Base-by-base conservation (phyloP, 2,329 filamentous ascomycete genomes). In the Cryphonectria nitschkei region DNA sequence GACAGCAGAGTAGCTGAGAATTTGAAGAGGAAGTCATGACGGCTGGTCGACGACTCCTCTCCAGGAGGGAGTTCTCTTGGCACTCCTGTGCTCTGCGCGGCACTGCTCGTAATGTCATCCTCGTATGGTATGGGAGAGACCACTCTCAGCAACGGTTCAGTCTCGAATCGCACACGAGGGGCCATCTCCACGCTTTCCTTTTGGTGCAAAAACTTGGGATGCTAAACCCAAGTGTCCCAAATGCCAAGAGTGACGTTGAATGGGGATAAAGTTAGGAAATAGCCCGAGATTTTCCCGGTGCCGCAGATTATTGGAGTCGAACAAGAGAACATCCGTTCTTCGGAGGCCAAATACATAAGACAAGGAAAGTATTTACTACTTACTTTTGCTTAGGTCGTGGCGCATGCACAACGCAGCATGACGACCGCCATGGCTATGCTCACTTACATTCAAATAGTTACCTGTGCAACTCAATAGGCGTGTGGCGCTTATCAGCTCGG, bases 1-100 rank as follows among this genome's bases (percentile, higher is more conserved):
- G 73, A 76, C 62, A 72, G 71, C 68, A 75, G 73, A 2, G 71
- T 70, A 16, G 73, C 72, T 26, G n/a, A 70, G 6, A 37, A 68
- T 39, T 70, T 69, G 71, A 43, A 58, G 13, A 39, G 37, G 14
- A 58, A 65, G 7, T 14, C 66, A 26, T 19, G 32, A 9, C 37
- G 32, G 14, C 6, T 26, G 16, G 32, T 5, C 26, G 22, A 16
- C 65, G 50, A 14, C 32, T 67, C n/a, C n/a, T 67, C 32, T 26
- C 26, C n/a, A 46, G 9, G 14, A 11, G 41, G 22, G 13, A 7
- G 5, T 32, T 26, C 37, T 41, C 19, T 26, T n/a, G 16, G 50
- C 52, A 26, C 11, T 39, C 26, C 54, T 60, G 54, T 3, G 39
- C n/a, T 34, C 22, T 9, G 13, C 32, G 41, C 19, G 37, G 37